These are phyloP conservation scores for Pseudohyphozyma bogoriensis DNA, from an alignment of 768 basidiomycete genomes.

Conservation along the genomic window DNA sequence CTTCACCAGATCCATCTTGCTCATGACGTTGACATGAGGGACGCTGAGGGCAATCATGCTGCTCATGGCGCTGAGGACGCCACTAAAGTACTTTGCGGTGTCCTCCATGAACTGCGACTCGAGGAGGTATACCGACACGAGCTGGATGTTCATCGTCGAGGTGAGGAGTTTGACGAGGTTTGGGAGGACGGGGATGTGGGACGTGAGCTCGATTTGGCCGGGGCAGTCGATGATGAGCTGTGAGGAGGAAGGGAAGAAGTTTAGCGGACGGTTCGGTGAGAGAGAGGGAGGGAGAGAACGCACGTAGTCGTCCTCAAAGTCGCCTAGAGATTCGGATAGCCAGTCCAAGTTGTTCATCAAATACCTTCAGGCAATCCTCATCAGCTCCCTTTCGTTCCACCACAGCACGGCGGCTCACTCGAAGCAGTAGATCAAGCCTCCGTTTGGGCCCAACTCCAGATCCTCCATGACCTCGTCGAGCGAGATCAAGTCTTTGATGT, in stretches of 20 bases:
- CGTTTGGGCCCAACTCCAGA: conserved; percentile 89
- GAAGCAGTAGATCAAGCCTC: conserved; percentile 94
- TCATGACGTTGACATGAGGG: conserved; percentile 96
- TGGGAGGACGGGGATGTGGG: conserved; percentile 93
- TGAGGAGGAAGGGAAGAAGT: background rate
- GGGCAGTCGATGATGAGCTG: conserved; percentile 74
- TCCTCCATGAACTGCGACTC: conserved; percentile 99
- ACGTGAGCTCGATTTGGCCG: conserved; percentile 97
- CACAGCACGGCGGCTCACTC: conserved; percentile 58
- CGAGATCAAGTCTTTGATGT: conserved; percentile 85
- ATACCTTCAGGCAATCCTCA: conserved; percentile 51
- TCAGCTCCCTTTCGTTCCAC: background rate
- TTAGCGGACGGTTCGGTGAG: background rate
- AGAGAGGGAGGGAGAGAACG: background rate
- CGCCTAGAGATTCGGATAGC: conserved; percentile 90
- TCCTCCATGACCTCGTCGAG: conserved; percentile 94
- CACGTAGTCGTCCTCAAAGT: conserved; percentile 87
- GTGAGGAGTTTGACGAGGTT: conserved; percentile 59
- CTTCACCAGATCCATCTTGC: conserved; percentile 91
- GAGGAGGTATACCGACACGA: conserved; percentile 82
- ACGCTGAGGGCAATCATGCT: conserved; percentile 97
- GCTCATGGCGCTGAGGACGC: conserved; percentile 94
- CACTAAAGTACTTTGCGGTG: conserved; percentile 94
- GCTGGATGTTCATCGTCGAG: conserved; percentile 65
- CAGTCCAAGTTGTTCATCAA: conserved; percentile 95